Conservation (phyloP, 768 basidiomycete species). For the Macrolepiota dolichaula region DNA sequence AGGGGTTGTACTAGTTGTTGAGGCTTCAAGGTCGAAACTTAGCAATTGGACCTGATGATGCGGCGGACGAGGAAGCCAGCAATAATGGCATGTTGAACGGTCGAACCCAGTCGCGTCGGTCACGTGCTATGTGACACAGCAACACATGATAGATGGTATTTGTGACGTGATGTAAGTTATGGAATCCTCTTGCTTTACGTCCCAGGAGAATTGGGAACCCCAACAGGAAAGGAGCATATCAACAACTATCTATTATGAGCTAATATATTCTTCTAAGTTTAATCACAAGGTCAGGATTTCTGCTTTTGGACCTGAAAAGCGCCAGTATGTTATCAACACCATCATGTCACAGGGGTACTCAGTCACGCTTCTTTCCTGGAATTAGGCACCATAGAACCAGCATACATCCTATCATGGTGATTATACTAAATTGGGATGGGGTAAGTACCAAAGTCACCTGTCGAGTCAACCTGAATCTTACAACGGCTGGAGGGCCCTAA, state of each 20-base stretch:
- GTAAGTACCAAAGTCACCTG: neutral
- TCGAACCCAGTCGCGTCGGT: slow-evolving; percentile 13
- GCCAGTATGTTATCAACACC: neutral
- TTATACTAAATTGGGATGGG: slow-evolving; percentile 35
- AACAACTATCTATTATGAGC: too few relatives aligned
- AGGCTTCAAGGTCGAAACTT: neutral
- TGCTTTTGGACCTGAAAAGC: neutral
- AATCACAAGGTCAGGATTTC: too few relatives aligned
- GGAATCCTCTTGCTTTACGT: too few relatives aligned
- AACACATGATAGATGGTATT: neutral
- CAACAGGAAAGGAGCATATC: too few relatives aligned
- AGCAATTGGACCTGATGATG: neutral
- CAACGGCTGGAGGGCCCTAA: slow-evolving; percentile 60
- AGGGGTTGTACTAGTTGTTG: neutral
- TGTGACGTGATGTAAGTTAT: too few relatives aligned
- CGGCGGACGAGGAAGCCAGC: neutral
- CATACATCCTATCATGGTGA: slow-evolving; percentile 60
- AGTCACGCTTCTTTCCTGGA: slow-evolving; percentile 21
- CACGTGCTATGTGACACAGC: slow-evolving; percentile 13
- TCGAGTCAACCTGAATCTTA: slow-evolving; percentile 26
- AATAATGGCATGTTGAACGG: neutral
- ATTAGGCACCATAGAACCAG: slow-evolving; percentile 54
- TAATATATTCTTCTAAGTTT: too few relatives aligned
- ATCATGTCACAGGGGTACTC: neutral
- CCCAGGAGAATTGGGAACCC: too few relatives aligned